phyloP scores from a whole-genome alignment of 306 rosid species.

The Purshia tridentata region DNA sequence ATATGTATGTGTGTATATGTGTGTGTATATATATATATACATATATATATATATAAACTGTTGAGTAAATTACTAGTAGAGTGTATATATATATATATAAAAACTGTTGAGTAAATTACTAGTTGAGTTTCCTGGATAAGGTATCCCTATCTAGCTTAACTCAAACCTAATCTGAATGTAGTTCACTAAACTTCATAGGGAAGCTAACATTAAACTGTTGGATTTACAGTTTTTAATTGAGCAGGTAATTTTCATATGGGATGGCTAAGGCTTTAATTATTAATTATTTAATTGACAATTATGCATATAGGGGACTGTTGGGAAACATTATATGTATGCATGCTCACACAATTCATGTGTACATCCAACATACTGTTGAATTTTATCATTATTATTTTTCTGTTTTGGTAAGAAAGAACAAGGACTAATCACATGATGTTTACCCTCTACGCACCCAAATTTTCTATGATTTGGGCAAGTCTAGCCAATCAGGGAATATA shows the following conservation, averaged over 20 bases:
- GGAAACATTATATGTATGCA: neutral
- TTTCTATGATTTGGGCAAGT: conserved; percentile 1
- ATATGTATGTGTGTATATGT: too few species aligned
- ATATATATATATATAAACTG: too few species aligned
- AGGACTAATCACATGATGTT: conserved; percentile 3
- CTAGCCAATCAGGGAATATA: conserved; percentile 2
- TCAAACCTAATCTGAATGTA: neutral
- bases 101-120: neutral
- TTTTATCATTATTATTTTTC: neutral
- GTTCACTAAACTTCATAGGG: neutral
- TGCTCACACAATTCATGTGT: neutral
- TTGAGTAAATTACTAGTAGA: too few species aligned
- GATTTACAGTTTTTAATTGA: neutral
- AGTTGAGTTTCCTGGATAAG: neutral
- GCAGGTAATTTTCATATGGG: neutral
- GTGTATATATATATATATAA: too few species aligned
- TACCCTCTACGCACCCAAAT: conserved; percentile 17
- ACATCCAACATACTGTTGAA: neutral
- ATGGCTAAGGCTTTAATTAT: neutral
- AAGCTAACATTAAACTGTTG: neutral
- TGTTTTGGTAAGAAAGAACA: neutral
- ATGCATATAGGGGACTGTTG: neutral
- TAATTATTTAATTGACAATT: too few species aligned
- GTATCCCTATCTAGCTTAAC: neutral
- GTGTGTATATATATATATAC: too few species aligned